Conservation (phyloP, 164 flowering plant species). For the Aristolochia contorta region DNA sequence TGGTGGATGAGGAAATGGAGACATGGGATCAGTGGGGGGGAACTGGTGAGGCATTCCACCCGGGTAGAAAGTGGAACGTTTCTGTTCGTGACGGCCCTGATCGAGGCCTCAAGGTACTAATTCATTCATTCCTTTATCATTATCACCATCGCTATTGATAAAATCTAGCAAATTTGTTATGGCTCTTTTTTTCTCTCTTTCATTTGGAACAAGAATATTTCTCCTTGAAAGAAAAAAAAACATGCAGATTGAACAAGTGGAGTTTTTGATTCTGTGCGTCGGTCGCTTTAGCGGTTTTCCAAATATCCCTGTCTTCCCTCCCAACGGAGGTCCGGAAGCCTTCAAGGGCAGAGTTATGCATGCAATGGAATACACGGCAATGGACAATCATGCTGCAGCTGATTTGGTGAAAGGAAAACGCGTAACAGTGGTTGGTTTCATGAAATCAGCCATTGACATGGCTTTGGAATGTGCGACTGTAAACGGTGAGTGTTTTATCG, state of each 20-base stretch:
- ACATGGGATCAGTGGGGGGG: slow-evolving; percentile 36
- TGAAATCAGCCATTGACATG: slow-evolving; percentile 49
- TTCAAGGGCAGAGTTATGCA: slow-evolving; percentile 46
- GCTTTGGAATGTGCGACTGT: slow-evolving; percentile 29
- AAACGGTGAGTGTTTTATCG: slow-evolving; percentile 23
- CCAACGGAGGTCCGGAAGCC: slow-evolving; percentile 33
- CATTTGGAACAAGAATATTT: too few species aligned
- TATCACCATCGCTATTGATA: too few species aligned
- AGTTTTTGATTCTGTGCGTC: slow-evolving; percentile 40
- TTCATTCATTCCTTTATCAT: too few species aligned
- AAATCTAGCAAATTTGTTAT: too few species aligned
- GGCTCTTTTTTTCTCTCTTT: too few species aligned
- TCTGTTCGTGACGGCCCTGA: too few species aligned
- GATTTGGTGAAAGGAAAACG: slow-evolving; percentile 26
- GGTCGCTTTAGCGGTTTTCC: slow-evolving; percentile 47
- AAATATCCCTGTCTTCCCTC: slow-evolving; percentile 38
- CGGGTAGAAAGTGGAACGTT: slow-evolving; percentile 26
- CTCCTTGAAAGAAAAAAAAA: too few species aligned
- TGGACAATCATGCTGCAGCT: slow-evolving; percentile 30
- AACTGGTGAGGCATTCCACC: slow-evolving; percentile 25
- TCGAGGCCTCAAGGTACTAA: too few species aligned
- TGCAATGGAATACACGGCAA: slow-evolving; percentile 52
- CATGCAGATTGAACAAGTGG: slow-evolving; percentile 22
- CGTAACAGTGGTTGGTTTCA: slow-evolving; percentile 38
- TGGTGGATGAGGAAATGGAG: slow-evolving; percentile 18